Base-by-base conservation (phyloP, 805 yeast species). In the Kodamaea restingae region DNA sequence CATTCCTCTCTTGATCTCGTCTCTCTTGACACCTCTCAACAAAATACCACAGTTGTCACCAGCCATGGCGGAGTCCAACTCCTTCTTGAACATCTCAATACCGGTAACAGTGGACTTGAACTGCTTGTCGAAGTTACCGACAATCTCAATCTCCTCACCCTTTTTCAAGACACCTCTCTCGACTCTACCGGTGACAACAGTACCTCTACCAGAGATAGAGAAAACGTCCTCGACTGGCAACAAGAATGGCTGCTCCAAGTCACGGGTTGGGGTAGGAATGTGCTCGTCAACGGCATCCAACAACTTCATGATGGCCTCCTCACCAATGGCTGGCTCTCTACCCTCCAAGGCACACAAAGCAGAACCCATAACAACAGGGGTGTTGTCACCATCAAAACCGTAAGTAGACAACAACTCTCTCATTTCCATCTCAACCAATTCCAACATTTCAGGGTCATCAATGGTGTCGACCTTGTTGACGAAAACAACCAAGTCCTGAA, bases 341-440 rank as follows among this genome's bases (percentile, higher is more conserved):
- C 76, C 84, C 72, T 93, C 96, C 56, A 93, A 77, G 54, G 98
- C 98, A 70, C 96, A 86, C 57, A 93, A 75, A 52, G 98, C 98
- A 56, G 98, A 90, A 56, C 98, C 98, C 96, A 91, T 90, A 51
- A 93, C 72, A 46, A 93, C 97, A 44, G 98, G 98, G 50, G 95
- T 83, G 71, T 91, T 83, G 61, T 93, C 98, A 72, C 98, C 98
- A 61, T 93, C 98, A 53, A 91, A 93, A 44, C 97, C 98, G 68
- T 90, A 93, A 51, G 85, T 76, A 51, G 81, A 60, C 61, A 93
- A 76, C 51, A 93, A 77, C 65, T 93, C 98, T 74, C 98, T 85
- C 98, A 93, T 93, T 77, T 93, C 98, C 98, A 93, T 93, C 76
- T 93, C 98, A 51, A 93, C 98, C 57, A 93, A 81, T 76, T 93